A percentile compares a stretch with the other conserved stretches of the same genome.
Evolutionary conservation across 2,329 filamentous ascomycete species (phyloP).

Genomic region (Colletotrichum trifolii): DNA sequence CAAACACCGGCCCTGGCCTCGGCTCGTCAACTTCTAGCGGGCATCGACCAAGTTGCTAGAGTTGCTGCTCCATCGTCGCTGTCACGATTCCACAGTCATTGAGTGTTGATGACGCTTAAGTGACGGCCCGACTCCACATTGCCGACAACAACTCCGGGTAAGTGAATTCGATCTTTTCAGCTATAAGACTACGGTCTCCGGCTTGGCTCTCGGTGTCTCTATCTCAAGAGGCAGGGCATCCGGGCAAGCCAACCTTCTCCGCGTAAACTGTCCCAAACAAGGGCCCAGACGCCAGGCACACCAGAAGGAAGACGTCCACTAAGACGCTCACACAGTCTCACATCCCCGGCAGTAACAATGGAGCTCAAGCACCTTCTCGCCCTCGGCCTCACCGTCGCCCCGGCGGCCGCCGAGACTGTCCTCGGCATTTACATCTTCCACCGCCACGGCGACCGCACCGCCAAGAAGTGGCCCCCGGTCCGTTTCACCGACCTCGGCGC

Average conservation of each 20-base stretch:
- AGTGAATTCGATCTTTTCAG: too few species aligned
- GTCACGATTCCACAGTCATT: not conserved
- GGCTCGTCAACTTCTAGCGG: too few species aligned
- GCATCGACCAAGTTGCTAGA: not conserved
- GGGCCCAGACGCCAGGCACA: not conserved
- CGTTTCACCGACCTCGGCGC: slow-evolving; percentile 84
- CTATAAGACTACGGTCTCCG: too few species aligned
- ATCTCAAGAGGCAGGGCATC: too few species aligned
- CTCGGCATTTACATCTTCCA: slow-evolving; percentile 89
- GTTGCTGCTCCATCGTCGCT: slow-evolving; percentile 1
- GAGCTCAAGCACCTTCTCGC: slow-evolving; percentile 50
- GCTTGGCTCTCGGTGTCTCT: too few species aligned
- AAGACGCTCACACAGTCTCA: not conserved
- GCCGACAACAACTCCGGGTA: too few species aligned
- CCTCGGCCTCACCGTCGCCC: slow-evolving; percentile 46
- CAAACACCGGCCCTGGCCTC: not conserved
- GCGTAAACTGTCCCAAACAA: not conserved
- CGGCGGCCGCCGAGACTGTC: slow-evolving; percentile 71
- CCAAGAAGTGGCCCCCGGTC: slow-evolving; percentile 78
- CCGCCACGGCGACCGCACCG: slow-evolving; percentile 88
- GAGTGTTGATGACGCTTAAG: slow-evolving; percentile 1
- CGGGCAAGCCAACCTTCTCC: too few species aligned
- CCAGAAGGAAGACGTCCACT: not conserved
- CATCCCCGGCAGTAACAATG: slow-evolving; percentile 44
- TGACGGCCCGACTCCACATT: slow-evolving; percentile 2